phyloP scores from a whole-genome alignment of 2,329 filamentous ascomycete genomes.

The Sporothrix humicola region DNA sequence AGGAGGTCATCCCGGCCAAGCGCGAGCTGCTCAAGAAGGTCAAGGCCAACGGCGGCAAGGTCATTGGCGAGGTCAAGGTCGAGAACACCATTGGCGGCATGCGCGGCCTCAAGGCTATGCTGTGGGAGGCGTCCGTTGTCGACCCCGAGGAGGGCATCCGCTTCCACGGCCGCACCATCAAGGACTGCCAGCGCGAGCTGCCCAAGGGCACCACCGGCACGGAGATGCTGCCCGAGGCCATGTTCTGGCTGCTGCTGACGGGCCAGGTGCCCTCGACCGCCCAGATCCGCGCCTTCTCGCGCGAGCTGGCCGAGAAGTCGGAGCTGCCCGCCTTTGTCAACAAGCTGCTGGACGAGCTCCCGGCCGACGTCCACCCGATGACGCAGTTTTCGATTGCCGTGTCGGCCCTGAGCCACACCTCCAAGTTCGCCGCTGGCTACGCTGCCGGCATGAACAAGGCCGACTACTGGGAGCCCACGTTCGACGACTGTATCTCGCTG shows the following conservation, averaged over 20 bases:
- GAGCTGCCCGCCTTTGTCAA: constrained; percentile 81
- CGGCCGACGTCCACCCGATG: constrained; percentile 93
- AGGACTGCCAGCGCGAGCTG: constrained; percentile 92
- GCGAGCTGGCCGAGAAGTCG: constrained; percentile 85
- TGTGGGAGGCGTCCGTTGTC: constrained; percentile 97
- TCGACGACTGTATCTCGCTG: constrained; percentile 91
- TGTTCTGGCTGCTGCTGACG: constrained; percentile 99
- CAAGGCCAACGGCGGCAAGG: constrained; percentile 81
- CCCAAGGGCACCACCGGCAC: constrained; percentile 91
- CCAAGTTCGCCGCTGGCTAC: constrained; percentile 91
- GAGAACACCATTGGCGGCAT: constrained; percentile 95
- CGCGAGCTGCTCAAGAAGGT: constrained; percentile 92
- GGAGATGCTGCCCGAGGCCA: constrained; percentile 97
- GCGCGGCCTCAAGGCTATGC: constrained; percentile 96
- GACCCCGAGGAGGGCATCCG: constrained; percentile 97
- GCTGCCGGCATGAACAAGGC: constrained; percentile 90
- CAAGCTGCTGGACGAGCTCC: constrained; percentile 89
- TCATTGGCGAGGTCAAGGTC: constrained; percentile 89
- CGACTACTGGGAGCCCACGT: constrained; percentile 98
- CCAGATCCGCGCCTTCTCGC: constrained; percentile 82
- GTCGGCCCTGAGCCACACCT: constrained; percentile 93
- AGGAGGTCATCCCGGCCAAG: constrained; percentile 85
- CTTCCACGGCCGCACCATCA: constrained; percentile 97
- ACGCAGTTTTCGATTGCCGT: constrained; percentile 96
- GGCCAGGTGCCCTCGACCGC: constrained; percentile 83